Evolutionary conservation across 1,139 yeast species (phyloP).

Genomic region (Kodamaea sp.): DNA sequence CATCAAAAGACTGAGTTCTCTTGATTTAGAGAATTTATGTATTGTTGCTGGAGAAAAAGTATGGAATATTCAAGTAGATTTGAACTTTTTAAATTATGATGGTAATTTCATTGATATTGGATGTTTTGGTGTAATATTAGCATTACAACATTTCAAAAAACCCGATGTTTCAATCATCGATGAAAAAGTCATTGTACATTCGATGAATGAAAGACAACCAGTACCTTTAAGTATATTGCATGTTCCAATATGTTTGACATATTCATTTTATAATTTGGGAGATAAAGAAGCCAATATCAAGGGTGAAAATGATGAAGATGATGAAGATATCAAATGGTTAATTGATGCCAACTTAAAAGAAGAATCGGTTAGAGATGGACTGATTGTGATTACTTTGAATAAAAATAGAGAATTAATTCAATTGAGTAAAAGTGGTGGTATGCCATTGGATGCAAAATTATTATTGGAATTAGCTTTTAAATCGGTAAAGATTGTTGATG

Average conservation of each 20-base stretch:
- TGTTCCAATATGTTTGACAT: conserved; percentile 87
- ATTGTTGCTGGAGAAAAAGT: conserved; percentile 88
- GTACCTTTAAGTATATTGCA: conserved; percentile 83
- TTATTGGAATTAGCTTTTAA: conserved; percentile 66
- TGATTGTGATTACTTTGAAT: conserved; percentile 79
- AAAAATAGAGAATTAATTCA: conserved; percentile 90
- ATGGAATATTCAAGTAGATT: conserved; percentile 87
- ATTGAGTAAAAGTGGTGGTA: conserved; percentile 85
- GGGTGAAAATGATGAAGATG: conserved; percentile 44
- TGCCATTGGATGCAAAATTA: conserved; percentile 71
- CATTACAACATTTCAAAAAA: conserved; percentile 73
- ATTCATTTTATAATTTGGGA: conserved; percentile 72
- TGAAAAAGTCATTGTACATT: conserved; percentile 59
- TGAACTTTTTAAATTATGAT: conserved; percentile 83
- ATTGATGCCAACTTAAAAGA: conserved; percentile 79
- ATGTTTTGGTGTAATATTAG: conserved; percentile 87
- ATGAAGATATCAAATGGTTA: conserved; percentile 51
- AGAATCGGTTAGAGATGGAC: conserved; percentile 74
- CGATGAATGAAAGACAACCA: conserved; percentile 77
- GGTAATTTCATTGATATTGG: conserved; percentile 91
- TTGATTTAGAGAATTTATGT: conserved; percentile 87
- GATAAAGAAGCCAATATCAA: conserved; percentile 65
- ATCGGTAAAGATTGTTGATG: conserved; percentile 63
- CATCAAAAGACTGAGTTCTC: conserved; percentile 80
- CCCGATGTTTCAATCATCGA: conserved; percentile 77